Evolutionary conservation across 2,329 filamentous ascomycete species (phyloP).

Genomic region (Xylaria sp.): DNA sequence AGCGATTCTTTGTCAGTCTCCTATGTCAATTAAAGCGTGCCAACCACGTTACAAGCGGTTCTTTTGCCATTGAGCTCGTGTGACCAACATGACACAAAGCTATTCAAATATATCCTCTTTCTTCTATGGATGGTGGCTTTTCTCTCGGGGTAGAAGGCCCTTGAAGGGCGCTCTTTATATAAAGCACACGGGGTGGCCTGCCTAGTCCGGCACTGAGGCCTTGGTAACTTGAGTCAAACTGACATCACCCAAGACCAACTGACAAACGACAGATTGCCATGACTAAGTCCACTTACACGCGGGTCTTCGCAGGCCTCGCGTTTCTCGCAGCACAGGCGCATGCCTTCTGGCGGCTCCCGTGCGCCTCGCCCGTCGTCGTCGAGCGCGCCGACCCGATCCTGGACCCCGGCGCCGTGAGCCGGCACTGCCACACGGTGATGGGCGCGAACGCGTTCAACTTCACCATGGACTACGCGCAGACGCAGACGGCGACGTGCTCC

Average conservation of each 20-base stretch:
- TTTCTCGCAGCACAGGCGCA: not conserved
- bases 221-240: not conserved
- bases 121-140: not conserved
- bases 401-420: slow-evolving; percentile 46
- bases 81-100: not conserved
- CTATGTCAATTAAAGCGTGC: not conserved
- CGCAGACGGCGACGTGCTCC: slow-evolving; percentile 21
- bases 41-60: not conserved
- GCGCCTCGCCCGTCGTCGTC: slow-evolving; percentile 26
- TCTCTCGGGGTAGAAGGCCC: too few relatives aligned
- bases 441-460: slow-evolving; percentile 46
- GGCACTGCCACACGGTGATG: slow-evolving; percentile 57
- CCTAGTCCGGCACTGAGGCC: not conserved
- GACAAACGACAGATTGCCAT: not conserved
- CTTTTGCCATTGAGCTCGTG: not conserved
- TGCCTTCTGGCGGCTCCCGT: not conserved
- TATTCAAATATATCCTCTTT: not conserved
- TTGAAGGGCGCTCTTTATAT: not conserved
- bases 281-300: not conserved
- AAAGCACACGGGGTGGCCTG: not conserved
- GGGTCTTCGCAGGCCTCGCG: not conserved
- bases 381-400: slow-evolving; percentile 30
- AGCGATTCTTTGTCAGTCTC: not conserved
- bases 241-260: not conserved
- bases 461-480: slow-evolving; percentile 18